Conservation (phyloP, 768 basidiomycete species). For the Boletus tomentosulus region DNA sequence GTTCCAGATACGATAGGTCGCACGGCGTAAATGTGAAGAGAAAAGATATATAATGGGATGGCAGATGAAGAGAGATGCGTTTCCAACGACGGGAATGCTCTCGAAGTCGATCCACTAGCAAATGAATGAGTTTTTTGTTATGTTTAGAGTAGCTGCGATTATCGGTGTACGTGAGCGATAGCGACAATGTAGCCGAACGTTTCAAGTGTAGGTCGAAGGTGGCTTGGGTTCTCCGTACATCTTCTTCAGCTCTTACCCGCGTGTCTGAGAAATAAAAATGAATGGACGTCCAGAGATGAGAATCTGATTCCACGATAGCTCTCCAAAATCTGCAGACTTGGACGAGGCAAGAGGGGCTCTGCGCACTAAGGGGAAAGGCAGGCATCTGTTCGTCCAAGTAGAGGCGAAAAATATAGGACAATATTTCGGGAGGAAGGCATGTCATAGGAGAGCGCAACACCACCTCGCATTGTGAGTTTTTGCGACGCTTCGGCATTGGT, state of each 20-base stretch:
- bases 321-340: conserved; percentile 21
- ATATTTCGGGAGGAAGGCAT: conserved; percentile 33
- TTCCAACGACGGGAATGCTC: conserved; percentile 15
- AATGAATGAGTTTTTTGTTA: conserved; percentile 1
- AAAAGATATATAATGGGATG: conserved; percentile 3
- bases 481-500: too few relatives aligned
- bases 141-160: conserved; percentile 1
- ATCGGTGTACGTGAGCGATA: conserved; percentile 19
- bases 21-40: conserved; percentile 15
- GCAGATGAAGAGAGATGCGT: conserved; percentile 7
- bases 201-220: conserved; percentile 9
- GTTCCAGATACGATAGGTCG: conserved; percentile 10
- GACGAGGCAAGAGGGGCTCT: conserved; percentile 1
- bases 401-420: conserved; percentile 14
- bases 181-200: conserved; percentile 6
- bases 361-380: neutral
- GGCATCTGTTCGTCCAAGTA: neutral
- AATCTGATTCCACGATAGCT: conserved; percentile 2
- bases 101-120: conserved; percentile 11
- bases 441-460: conserved; percentile 1
- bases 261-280: conserved; percentile 3
- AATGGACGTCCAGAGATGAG: conserved; percentile 21
- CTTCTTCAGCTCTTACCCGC: neutral
- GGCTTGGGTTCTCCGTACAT: neutral
- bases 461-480: neutral